A percentile compares a stretch with the other conserved stretches of the same genome.
Conservation (phyloP, 495 filamentous ascomycete species). For the Penicillium coprophilum region DNA sequence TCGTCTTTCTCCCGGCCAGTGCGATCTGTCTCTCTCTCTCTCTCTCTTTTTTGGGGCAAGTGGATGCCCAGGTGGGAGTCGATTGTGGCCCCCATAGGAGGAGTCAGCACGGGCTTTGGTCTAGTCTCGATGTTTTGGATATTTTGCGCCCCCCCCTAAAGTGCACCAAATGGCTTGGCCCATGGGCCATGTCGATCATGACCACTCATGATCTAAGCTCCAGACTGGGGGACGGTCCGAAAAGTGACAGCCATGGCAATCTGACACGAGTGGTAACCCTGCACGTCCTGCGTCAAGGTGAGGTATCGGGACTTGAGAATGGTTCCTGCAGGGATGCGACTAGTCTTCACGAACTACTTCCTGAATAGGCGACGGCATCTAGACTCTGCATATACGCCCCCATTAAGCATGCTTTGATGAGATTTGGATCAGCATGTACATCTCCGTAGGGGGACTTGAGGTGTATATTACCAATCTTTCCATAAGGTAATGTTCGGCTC, state of each 20-base stretch:
- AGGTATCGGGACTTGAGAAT: constrained; percentile 8
- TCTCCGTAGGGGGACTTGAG: neutral
- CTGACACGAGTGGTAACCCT: constrained; percentile 18
- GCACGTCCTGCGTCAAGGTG: constrained; percentile 21
- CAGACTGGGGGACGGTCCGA: constrained; percentile 7
- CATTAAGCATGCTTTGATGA: neutral
- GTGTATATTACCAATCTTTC: neutral
- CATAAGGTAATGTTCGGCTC: neutral
- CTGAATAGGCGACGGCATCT: constrained; percentile 6
- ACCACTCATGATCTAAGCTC: neutral
- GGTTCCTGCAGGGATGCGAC: constrained; percentile 27
- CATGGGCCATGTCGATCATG: constrained; percentile 3
- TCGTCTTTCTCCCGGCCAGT: neutral
- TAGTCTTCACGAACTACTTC: constrained; percentile 23
- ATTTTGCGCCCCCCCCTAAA: neutral
- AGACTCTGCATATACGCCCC: neutral
- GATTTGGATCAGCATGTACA: neutral
- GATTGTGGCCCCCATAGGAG: neutral
- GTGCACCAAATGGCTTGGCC: neutral
- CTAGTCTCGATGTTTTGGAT: neutral
- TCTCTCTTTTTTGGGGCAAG: neutral
- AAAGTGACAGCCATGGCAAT: constrained; percentile 11
- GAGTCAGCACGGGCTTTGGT: constrained; percentile 1
- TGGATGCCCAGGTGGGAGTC: neutral
- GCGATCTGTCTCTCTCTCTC: constrained; percentile 3